Conservation (phyloP, 441 rosid genomes). For the Dalechampia spathulata region DNA sequence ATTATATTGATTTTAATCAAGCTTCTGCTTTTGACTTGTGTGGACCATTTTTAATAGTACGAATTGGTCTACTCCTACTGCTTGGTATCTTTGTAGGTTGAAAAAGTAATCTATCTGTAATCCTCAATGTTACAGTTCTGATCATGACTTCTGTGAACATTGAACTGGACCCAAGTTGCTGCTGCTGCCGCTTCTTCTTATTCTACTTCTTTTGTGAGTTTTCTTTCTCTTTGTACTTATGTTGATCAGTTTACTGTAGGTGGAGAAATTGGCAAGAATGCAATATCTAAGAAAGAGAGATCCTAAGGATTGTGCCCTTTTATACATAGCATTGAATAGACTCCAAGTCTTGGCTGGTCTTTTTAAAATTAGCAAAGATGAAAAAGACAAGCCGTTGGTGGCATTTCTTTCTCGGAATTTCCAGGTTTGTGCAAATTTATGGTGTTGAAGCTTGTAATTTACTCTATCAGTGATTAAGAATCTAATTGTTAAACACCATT, state of each 20-base stretch:
- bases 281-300: constrained; percentile 78
- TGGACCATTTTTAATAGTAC: not conserved
- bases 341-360: constrained; percentile 96
- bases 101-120: too few species aligned
- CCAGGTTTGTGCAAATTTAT: constrained; percentile 49
- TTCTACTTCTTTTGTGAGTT: too few species aligned
- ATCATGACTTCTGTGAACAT: not conserved
- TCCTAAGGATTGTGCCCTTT: constrained; percentile 90
- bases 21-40: not conserved
- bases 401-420: constrained; percentile 91
- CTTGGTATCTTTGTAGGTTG: too few species aligned
- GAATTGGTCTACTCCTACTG: not conserved
- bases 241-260: constrained; percentile 37
- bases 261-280: constrained; percentile 83
- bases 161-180: too few species aligned
- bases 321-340: constrained; percentile 81
- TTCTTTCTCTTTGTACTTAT: too few species aligned
- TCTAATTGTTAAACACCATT: not conserved
- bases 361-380: constrained; percentile 86
- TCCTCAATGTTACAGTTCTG: not conserved
- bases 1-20: not conserved
- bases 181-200: too few species aligned
- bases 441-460: constrained; percentile 9
- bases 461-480: constrained; percentile 6
- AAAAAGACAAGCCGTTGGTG: constrained; percentile 89